Evolutionary conservation across 2,329 filamentous ascomycete species (phyloP).

Genomic region (Clonostachys solani): DNA sequence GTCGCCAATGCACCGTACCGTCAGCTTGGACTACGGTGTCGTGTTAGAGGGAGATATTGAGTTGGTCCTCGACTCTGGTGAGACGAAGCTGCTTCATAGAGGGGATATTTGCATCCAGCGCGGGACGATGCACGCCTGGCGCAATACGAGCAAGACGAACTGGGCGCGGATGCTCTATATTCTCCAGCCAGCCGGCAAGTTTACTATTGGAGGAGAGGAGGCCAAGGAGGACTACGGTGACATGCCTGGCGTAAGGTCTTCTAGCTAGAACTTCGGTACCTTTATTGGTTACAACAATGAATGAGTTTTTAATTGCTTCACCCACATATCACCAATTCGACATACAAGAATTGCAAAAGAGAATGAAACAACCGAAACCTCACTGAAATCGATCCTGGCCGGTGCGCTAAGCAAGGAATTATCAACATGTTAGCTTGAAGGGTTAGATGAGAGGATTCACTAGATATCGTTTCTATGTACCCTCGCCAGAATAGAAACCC

Average conservation of each 20-base stretch:
- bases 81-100: conserved; percentile 34
- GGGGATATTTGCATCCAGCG: conserved; percentile 53
- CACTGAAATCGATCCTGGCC: too few relatives aligned
- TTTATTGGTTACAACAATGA: too few relatives aligned
- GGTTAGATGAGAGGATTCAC: too few relatives aligned
- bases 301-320: too few relatives aligned
- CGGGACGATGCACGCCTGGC: conserved; percentile 51
- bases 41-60: conserved; percentile 51
- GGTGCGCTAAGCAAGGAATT: too few relatives aligned
- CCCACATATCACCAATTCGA: too few relatives aligned
- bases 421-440: too few relatives aligned
- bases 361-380: too few relatives aligned
- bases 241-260: conserved; percentile 13
- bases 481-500: too few relatives aligned
- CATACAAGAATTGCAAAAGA: too few relatives aligned
- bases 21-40: conserved; percentile 51
- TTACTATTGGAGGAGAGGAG: conserved; percentile 7
- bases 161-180: conserved; percentile 41
- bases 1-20: conserved; percentile 36
- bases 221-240: conserved; percentile 26
- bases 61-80: conserved; percentile 47
- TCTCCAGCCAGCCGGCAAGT: conserved; percentile 12
- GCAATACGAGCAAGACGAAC: conserved; percentile 34
- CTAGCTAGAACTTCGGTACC: conserved; percentile 4
- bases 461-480: too few relatives aligned